Evolutionary conservation across 2,329 filamentous ascomycete species (phyloP), one percentile per base, ranked within the genome.

Genomic region (Botryotinia globosa): DNA sequence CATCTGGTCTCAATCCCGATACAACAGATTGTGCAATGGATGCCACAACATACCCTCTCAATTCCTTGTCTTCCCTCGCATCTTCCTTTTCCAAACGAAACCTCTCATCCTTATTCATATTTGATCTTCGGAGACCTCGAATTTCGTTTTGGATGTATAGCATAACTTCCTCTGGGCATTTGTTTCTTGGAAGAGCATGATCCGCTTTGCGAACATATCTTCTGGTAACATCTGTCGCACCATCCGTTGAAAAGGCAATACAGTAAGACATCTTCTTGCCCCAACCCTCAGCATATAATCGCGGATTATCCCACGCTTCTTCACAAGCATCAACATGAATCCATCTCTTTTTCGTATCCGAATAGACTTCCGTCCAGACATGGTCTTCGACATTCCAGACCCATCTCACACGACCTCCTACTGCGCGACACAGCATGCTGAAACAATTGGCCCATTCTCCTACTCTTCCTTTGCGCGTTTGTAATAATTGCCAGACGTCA

Each of bases 381-480:
- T 98, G 93, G 81, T 98, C 96, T 82, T 98, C 96, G 44, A 92
- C 91, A 78, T 98, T 98, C 96, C 96, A 99, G 18, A 99, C 92
- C 96, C 96, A 99, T 79, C 96, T 90, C 37, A 98, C 94, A 74
- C 95, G 89, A 74, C 92, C 93, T 67, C 95, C 95, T 22, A 98
- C 90, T 7, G 96, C 96, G 74, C 95, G 90, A 85, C 95, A 98
- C 69, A 99, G 87, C 96, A 98, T 98, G 84, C 92, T 95, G 84
- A 99, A 99, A 86, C 94, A 98, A 83, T 98, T 98, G 77, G 94
- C 94, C 94, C 96, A 98, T 84, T 99, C 96, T 74, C 96, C 96
- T 74, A 92, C 92, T 77, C 96, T 91, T 51, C 96, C 96, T 77
- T 92, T 88, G 77, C 93, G 87, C 42, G 94, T 97, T 82, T 98